Base-by-base conservation (phyloP, 2,329 filamentous ascomycete species). In the Pseudocercospora pini-densiflorae region DNA sequence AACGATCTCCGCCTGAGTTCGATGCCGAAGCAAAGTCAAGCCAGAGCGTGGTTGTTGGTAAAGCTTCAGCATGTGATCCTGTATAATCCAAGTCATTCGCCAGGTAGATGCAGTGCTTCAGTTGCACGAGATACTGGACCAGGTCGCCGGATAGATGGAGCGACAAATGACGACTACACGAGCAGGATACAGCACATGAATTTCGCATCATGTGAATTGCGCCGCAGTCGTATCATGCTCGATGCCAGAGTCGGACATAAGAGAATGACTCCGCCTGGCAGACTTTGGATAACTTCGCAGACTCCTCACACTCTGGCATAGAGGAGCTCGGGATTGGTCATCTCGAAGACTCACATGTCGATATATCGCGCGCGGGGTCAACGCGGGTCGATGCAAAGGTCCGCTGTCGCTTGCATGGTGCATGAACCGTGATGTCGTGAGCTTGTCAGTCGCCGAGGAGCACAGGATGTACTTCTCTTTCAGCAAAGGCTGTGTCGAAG, bases 331-430 rank as follows among this genome's bases (percentile, higher is more conserved):
- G 23, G 27, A 55, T 55, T 55, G 51, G 51, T 55, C 24, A 55
- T 55, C 8, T 6, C 51, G 24, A 55, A 55, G 51, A 55, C 51
- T 55, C 51, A n/a, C n/a, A 55, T 9, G 27, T 27, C 24, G 16
- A n/a, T 27, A 33, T 6, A n/a, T 27, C 7, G 51, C 51, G 51
- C 51, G 51, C 51, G 51, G 51, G 51, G 51, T 55, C 51, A 31
- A 55, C 27, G 51, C 51, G 51, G 51, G 51, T 55, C 51, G 51
- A 55, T 55, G 51, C 51, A 55, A 31, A 27, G 21, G 27, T 55
- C 51, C 51, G 51, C 51, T 31, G 24, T 31, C 51, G 51, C 51
- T 55, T 55, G 51, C 51, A 31, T 27, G 51, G 19, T 55, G 51
- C 51, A 55, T 55, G 51, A 33, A 55, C 21, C 14, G 47, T 51